Conservation (phyloP, 257 asterid genomes). For the Phtheirospermum japonicum region DNA sequence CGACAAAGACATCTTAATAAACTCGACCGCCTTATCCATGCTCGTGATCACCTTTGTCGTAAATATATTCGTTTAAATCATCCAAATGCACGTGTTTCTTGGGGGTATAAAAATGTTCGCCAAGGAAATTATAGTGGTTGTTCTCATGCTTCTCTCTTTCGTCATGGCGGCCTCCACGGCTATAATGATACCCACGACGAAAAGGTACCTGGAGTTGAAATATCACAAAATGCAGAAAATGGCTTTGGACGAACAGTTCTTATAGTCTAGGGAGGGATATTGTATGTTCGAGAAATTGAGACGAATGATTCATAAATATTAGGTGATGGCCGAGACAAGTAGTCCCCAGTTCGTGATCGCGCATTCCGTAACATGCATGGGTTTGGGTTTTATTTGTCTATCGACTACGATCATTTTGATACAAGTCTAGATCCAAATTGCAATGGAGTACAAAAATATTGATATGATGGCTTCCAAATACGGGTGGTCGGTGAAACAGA, state of each 20-base stretch:
- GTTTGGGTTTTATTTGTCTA: constrained; percentile 5
- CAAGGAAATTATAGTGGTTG: constrained; percentile 29
- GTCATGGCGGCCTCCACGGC: constrained; percentile 31
- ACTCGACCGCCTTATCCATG: constrained; percentile 35
- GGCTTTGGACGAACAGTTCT: constrained; percentile 29
- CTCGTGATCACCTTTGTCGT: constrained; percentile 35
- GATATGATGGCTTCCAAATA: neutral
- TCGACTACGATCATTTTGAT: neutral
- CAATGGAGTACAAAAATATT: neutral
- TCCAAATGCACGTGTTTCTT: constrained; percentile 32
- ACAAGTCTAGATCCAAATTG: constrained; percentile 31
- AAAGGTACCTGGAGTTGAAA: constrained; percentile 31
- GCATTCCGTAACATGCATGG: neutral
- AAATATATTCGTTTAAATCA: constrained; percentile 31
- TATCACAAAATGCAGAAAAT: constrained; percentile 32
- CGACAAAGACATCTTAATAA: constrained; percentile 29
- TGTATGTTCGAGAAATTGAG: constrained; percentile 26
- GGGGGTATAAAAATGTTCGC: constrained; percentile 14
- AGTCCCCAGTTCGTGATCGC: constrained; percentile 31
- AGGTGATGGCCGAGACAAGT: constrained; percentile 40
- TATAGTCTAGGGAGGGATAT: constrained; percentile 26
- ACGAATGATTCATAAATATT: constrained; percentile 34
- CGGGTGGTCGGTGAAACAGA: constrained; percentile 19
- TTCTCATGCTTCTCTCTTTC: constrained; percentile 29
- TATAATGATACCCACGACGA: constrained; percentile 30